A percentile compares a stretch with the other conserved stretches of the same genome.
Conservation (phyloP, 2,329 filamentous ascomycete genomes). For the Bipolaris bicolor region DNA sequence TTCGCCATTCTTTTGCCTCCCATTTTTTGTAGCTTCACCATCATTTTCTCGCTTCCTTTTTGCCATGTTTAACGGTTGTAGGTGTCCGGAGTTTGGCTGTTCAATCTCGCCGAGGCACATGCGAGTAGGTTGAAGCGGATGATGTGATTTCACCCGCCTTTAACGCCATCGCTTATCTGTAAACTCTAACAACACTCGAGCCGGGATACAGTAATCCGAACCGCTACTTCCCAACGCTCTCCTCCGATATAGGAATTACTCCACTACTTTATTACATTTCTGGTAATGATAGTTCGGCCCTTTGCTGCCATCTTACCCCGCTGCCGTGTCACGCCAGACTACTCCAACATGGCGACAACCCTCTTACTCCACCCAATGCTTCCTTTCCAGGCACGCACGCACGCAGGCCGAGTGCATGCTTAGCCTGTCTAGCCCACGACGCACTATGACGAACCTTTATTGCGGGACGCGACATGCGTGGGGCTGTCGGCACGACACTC, state of each 20-base stretch:
- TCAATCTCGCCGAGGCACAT: background rate
- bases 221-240: background rate
- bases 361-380: constrained; percentile 14
- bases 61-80: constrained; percentile 7
- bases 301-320: constrained; percentile 11
- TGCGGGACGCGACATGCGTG: background rate
- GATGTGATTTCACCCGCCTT: constrained; percentile 34
- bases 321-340: constrained; percentile 26
- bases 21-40: constrained; percentile 25
- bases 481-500: background rate
- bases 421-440: background rate
- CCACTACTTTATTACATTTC: background rate
- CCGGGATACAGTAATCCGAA: background rate
- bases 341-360: constrained; percentile 31
- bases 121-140: constrained; percentile 25
- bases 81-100: background rate
- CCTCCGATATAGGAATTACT: constrained; percentile 20
- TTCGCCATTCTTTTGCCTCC: constrained; percentile 18
- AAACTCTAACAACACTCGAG: constrained; percentile 13
- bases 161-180: constrained; percentile 39
- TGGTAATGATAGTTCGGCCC: background rate
- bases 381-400: background rate
- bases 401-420: background rate
- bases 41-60: constrained; percentile 20
- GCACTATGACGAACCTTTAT: background rate